Evolutionary conservation across 441 rosid species (phyloP), one percentile per base, ranked within the genome.

Genomic region (Populus trichocarpa): DNA sequence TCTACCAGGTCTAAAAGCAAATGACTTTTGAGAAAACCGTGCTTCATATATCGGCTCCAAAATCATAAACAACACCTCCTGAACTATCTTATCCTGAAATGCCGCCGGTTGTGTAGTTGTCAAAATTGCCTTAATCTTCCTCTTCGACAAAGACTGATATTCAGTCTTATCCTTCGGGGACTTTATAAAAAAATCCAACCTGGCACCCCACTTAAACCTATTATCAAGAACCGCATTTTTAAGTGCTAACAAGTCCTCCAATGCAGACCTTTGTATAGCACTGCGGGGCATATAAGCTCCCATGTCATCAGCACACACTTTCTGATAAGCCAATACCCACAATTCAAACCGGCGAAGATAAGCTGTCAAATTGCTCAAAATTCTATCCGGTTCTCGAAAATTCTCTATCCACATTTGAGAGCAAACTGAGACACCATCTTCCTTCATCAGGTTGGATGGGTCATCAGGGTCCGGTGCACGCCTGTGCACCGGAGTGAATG

Each of bases 351-450:
- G 86, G 26, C 95, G 89, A 40, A 94, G 86, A 80, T 92, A 89
- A 5, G 90, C 83, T 61, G 88, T 83, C 84, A 96, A 77, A 84
- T 94, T 92, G 67, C 86, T 84, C 1, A 84, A 86, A 20, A 81
- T 78, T 79, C 87, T 87, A 80, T 89, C 91, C 2, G 97, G 97
- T 74, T 89, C 88, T 40, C 89, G 87, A 83, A 90, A 96, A 83
- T 90, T 94, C 81, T 94, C 98, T 35, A 96, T 84, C 99, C 99
- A 91, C 98, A 94, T 90, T 76, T 90, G 94, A 18, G 96, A 90
- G 86, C 98, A 94, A 72, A 94, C 90, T 0, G 99, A 87, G 32
- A 94, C 97, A 59, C 97, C 95, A 72, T 96, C 99, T 90, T 96
- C 98, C 83, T 89, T 94, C 81, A 96, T 80, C 65, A 94, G 86